Conservation (phyloP, 2,329 filamentous ascomycete genomes). For the Colletotrichum echinochloae region DNA sequence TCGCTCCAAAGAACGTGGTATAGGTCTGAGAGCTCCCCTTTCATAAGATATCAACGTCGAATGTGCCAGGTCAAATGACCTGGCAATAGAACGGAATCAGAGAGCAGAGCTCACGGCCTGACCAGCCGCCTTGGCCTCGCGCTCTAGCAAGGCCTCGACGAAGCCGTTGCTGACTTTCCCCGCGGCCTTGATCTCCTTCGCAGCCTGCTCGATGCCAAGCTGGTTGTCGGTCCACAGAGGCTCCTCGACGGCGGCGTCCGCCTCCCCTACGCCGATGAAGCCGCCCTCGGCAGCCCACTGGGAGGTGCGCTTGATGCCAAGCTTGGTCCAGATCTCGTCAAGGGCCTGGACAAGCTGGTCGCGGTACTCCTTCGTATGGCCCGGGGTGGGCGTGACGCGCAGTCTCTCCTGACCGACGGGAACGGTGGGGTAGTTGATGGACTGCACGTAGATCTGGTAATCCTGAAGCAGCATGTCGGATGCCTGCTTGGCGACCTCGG, state of each 20-base stretch:
- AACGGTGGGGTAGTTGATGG: conserved; percentile 98
- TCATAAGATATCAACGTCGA: conserved; percentile 32
- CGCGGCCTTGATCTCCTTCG: conserved; percentile 69
- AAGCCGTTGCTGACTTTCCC: conserved; percentile 55
- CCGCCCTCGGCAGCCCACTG: conserved; percentile 93
- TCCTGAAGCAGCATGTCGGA: conserved; percentile 92
- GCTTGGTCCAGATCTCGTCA: conserved; percentile 87
- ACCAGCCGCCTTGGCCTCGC: conserved; percentile 56
- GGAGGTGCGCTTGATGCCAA: conserved; percentile 91
- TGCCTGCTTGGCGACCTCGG: conserved; percentile 90
- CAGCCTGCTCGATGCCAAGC: conserved; percentile 78
- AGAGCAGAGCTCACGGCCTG: conserved; percentile 48
- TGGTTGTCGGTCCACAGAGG: conserved; percentile 95
- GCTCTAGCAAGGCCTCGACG: conserved; percentile 70
- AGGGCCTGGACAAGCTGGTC: conserved; percentile 87
- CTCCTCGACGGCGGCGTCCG: conserved; percentile 68
- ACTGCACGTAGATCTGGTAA: conserved; percentile 96
- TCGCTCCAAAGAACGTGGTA: conserved; percentile 50
- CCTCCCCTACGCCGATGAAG: conserved; percentile 91
- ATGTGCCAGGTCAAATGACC: conserved; percentile 1
- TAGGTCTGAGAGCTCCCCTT: conserved; percentile 37
- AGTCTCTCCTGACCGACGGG: conserved; percentile 98
- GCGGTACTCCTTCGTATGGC: conserved; percentile 86
- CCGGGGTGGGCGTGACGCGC: conserved; percentile 94
- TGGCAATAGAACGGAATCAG: conserved; percentile 33